Evolutionary conservation across 305 asterid species (phyloP).

Genomic region (Fraxinus sp.): DNA sequence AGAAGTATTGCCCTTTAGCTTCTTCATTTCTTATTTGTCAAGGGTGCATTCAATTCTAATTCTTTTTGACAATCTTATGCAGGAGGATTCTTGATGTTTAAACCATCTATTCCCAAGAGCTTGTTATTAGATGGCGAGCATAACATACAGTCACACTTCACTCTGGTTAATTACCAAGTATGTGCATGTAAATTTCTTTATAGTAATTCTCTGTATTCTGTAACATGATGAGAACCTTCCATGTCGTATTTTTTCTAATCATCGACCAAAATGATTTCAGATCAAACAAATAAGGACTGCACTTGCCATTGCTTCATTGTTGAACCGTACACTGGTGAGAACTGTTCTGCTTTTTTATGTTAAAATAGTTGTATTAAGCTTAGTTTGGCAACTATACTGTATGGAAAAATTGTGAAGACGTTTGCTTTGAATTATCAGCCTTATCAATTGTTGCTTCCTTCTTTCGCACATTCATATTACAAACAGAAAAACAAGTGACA

Average conservation of each 20-base stretch:
- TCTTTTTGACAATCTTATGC: constrained; percentile 34
- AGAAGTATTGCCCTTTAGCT: neutral
- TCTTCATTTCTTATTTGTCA: constrained; percentile 11
- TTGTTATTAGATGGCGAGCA: constrained; percentile 87
- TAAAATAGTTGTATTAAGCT: neutral
- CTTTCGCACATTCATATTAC: neutral
- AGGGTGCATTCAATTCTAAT: constrained; percentile 9
- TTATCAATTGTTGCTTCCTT: neutral
- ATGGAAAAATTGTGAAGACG: neutral
- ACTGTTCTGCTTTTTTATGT: constrained; percentile 17
- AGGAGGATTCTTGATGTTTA: constrained; percentile 90
- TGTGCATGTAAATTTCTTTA: constrained; percentile 24
- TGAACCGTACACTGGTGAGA: constrained; percentile 91
- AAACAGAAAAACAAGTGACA: neutral
- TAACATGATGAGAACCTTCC: constrained; percentile 9
- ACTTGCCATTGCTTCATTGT: constrained; percentile 80
- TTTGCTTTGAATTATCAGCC: neutral
- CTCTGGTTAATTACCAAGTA: constrained; percentile 92
- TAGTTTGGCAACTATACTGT: constrained; percentile 2
- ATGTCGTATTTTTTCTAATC: constrained; percentile 24
- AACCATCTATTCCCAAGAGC: constrained; percentile 81
- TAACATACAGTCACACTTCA: constrained; percentile 78
- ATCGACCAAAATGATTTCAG: constrained; percentile 40
- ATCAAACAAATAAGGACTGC: constrained; percentile 93
- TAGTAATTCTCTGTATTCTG: neutral